Conservation (phyloP, 1,284 basidiomycete genomes). For the Violaceomyces palustris region DNA sequence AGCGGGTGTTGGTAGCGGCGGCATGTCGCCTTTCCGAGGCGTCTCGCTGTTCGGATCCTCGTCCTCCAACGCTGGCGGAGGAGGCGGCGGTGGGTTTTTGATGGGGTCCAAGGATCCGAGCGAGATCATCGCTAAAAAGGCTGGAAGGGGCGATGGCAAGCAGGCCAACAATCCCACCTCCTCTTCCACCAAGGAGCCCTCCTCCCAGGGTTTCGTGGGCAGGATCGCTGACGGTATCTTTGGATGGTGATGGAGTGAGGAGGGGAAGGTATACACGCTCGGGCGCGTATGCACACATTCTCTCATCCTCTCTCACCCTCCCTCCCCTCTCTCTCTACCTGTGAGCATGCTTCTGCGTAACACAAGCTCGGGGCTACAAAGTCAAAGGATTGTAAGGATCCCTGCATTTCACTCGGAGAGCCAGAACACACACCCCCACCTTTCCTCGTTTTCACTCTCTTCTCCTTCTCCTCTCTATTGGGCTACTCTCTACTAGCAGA, state of each 20-base stretch:
- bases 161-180: conserved; percentile 4
- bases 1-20: too few relatives aligned
- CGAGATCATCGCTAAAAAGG: too few relatives aligned
- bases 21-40: too few relatives aligned
- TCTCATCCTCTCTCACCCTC: neutral
- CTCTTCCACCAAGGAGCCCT: neutral
- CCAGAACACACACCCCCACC: neutral
- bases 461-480: neutral
- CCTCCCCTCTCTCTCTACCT: neutral
- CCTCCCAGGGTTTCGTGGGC: conserved; percentile 14
- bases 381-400: neutral
- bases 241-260: too few relatives aligned
- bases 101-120: neutral
- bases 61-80: conserved; percentile 14
- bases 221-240: conserved; percentile 42
- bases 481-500: neutral
- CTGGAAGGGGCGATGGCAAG: too few relatives aligned
- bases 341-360: neutral
- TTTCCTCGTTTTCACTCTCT: neutral
- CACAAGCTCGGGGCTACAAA: neutral
- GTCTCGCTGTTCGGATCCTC: conserved; percentile 4
- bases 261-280: too few relatives aligned
- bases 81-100: neutral
- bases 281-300: too few relatives aligned
- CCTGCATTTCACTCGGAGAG: too few relatives aligned